Conservation (phyloP, 140 eudicot genomes). For the Oenanthe javanica region DNA sequence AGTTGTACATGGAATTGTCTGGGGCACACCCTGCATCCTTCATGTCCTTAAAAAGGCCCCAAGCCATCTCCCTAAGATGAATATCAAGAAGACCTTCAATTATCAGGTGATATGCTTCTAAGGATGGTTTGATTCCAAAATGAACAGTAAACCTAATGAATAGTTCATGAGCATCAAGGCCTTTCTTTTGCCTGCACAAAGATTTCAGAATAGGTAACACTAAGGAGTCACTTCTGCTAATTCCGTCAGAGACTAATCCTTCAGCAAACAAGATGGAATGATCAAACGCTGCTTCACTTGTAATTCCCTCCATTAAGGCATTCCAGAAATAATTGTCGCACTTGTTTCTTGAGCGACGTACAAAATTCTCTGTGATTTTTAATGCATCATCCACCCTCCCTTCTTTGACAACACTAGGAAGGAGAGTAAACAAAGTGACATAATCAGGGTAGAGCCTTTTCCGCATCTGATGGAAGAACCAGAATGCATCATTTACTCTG, state of each 20-base stretch:
- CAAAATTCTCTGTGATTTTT: constrained; percentile 41
- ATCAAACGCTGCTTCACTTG: constrained; percentile 40
- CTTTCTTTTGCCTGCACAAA: constrained; percentile 58
- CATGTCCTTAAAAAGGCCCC: constrained; percentile 67
- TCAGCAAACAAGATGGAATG: constrained; percentile 47
- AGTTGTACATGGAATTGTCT: constrained; percentile 68
- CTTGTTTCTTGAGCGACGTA: constrained; percentile 17
- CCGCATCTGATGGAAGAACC: constrained; percentile 86
- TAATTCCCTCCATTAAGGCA: constrained; percentile 55
- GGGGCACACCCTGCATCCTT: constrained; percentile 57
- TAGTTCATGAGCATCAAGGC: constrained; percentile 58
- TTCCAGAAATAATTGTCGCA: constrained; percentile 53
- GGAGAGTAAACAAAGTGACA: constrained; percentile 61
- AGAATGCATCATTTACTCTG: constrained; percentile 66
- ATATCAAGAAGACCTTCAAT: constrained; percentile 66
- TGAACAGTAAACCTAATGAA: constrained; percentile 44
- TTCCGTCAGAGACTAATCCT: constrained; percentile 34
- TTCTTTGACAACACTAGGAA: constrained; percentile 67
- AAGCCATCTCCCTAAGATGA: constrained; percentile 45
- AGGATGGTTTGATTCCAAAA: constrained; percentile 47
- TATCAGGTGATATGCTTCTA: constrained; percentile 53
- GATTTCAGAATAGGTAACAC: constrained; percentile 47
- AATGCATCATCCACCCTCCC: constrained; percentile 71
- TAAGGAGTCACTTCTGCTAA: constrained; percentile 51
- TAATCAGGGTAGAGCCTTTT: constrained; percentile 57